Evolutionary conservation across 306 rosid genomes (phyloP).

Genomic region (Ormosia emarginata): DNA sequence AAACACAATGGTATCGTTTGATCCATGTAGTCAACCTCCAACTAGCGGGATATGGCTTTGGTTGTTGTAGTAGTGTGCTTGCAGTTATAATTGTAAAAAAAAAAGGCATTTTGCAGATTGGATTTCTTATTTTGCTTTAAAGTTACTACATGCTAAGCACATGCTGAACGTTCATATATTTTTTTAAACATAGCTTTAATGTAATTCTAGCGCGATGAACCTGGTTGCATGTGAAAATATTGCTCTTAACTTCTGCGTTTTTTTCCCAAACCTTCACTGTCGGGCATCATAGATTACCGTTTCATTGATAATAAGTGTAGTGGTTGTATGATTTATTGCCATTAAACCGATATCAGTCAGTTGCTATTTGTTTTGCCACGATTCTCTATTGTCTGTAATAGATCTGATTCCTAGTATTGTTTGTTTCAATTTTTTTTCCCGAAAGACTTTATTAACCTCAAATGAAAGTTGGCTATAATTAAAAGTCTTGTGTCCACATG

Average conservation of each 20-base stretch:
- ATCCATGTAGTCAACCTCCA: too few species aligned
- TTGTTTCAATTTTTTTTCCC: neutral
- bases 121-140: neutral
- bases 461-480: neutral
- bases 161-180: neutral
- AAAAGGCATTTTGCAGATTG: neutral
- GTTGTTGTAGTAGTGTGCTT: neutral
- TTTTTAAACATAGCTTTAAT: neutral
- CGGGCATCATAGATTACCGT: neutral
- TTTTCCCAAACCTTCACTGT: neutral
- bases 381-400: neutral
- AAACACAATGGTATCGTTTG: too few species aligned
- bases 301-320: neutral
- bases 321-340: neutral
- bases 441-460: neutral
- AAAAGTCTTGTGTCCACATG: neutral
- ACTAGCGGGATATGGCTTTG: too few species aligned
- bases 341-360: neutral
- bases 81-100: neutral
- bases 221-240: neutral
- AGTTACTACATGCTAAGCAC: neutral
- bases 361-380: neutral
- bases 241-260: neutral
- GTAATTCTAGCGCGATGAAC: neutral
- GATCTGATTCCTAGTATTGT: neutral